Evolutionary conservation across 805 yeast species (phyloP).

Genomic region (Candida anglica): DNA sequence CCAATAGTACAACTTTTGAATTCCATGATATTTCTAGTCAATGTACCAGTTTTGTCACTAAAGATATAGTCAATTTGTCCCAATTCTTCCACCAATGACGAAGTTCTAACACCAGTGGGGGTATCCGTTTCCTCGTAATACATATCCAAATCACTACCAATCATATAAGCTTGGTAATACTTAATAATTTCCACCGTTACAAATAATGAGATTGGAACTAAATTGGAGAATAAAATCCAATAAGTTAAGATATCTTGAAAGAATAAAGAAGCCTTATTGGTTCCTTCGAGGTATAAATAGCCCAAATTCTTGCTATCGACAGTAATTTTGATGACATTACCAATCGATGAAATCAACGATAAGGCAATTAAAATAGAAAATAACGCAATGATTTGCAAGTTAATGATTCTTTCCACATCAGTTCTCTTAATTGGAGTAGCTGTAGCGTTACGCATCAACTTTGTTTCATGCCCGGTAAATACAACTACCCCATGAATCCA

Average conservation of each 20-base stretch:
- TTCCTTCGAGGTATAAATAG: constrained; percentile 67
- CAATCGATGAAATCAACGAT: constrained; percentile 78
- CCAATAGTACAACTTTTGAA: constrained; percentile 91
- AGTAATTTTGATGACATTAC: constrained; percentile 73
- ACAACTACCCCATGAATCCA: constrained; percentile 94
- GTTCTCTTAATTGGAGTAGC: constrained; percentile 98
- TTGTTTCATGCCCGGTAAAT: constrained; percentile 98
- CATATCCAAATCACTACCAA: constrained; percentile 91
- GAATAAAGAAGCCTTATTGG: constrained; percentile 65
- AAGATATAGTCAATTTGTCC: constrained; percentile 96
- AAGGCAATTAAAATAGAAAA: constrained; percentile 75
- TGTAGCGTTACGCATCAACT: constrained; percentile 96
- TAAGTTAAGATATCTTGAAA: constrained; percentile 86
- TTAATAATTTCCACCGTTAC: constrained; percentile 96
- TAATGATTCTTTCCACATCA: constrained; percentile 93
- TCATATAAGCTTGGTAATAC: constrained; percentile 91
- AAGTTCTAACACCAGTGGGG: constrained; percentile 92
- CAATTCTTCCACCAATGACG: constrained; percentile 91
- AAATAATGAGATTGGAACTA: constrained; percentile 95
- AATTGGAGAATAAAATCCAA: constrained; percentile 93
- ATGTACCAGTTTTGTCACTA: constrained; percentile 96
- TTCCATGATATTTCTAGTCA: constrained; percentile 95
- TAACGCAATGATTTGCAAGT: constrained; percentile 83
- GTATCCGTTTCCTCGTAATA: constrained; percentile 85
- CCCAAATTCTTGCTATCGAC: constrained; percentile 49